A percentile compares a stretch with the other conserved stretches of the same genome.
Conservation (phyloP, 1,139 yeast species). For the Geotrichum cucujoidarum region DNA sequence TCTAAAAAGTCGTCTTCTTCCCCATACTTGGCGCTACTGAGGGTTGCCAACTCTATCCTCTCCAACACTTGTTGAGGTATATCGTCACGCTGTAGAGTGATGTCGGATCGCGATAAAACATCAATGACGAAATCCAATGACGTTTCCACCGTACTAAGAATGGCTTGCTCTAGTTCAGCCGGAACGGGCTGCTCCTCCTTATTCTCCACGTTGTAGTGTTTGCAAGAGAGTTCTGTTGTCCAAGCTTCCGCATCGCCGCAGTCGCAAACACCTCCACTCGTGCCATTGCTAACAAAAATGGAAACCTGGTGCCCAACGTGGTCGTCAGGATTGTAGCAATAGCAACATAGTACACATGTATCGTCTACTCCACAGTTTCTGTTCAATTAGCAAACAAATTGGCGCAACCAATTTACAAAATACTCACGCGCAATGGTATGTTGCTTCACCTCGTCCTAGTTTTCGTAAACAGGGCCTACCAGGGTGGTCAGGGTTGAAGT, state of each 20-base stretch:
- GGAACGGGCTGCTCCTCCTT: constrained; percentile 22
- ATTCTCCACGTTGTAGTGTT: constrained; percentile 30
- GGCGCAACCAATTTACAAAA: neutral
- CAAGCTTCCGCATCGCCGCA: constrained; percentile 91
- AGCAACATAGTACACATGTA: constrained; percentile 77
- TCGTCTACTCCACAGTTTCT: constrained; percentile 78
- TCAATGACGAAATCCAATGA: constrained; percentile 73
- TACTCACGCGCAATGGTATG: constrained; percentile 58
- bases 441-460: constrained; percentile 76
- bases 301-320: constrained; percentile 77
- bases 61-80: too few species aligned
- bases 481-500: constrained; percentile 45
- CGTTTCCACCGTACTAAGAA: constrained; percentile 45
- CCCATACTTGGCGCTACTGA: constrained; percentile 35
- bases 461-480: constrained; percentile 73
- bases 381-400: neutral
- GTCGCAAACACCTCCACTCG: constrained; percentile 91
- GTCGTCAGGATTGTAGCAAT: constrained; percentile 64
- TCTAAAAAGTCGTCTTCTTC: constrained; percentile 33
- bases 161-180: constrained; percentile 30
- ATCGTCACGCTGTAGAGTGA: constrained; percentile 34
- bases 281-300: constrained; percentile 65
- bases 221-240: constrained; percentile 52
- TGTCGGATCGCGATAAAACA: constrained; percentile 48
- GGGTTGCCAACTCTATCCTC: neutral